These are phyloP conservation scores for Magnaporthales sp. DNA, from an alignment of 2,329 filamentous ascomycete species.

Conservation along the genomic window DNA sequence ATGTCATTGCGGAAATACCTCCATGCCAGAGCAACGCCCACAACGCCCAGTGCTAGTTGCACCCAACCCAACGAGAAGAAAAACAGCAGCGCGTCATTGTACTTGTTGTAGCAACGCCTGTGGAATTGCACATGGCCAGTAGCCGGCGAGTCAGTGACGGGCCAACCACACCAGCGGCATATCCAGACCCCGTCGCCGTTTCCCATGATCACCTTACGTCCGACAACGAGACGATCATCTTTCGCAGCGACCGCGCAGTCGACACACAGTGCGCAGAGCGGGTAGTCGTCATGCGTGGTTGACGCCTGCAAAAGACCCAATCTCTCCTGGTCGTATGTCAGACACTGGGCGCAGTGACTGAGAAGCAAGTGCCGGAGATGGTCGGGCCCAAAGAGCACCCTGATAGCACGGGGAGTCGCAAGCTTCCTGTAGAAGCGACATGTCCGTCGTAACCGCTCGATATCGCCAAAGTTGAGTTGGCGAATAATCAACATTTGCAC, in stretches of 20 bases:
- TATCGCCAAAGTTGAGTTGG: slow-evolving; percentile 31
- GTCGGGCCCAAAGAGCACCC: slow-evolving; percentile 24
- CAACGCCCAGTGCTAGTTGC: slow-evolving; percentile 25
- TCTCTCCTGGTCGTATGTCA: slow-evolving; percentile 23
- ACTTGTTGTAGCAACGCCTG: slow-evolving; percentile 26
- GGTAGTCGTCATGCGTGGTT: slow-evolving; percentile 21
- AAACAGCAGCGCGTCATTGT: slow-evolving; percentile 24
- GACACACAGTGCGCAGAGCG: slow-evolving; percentile 30
- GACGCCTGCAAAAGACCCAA: slow-evolving; percentile 23
- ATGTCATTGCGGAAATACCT: slow-evolving; percentile 22
- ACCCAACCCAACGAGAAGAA: slow-evolving; percentile 29
- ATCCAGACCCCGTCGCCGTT: slow-evolving; percentile 25
- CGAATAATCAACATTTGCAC: slow-evolving; percentile 31
- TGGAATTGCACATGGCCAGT: slow-evolving; percentile 31
- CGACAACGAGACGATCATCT: slow-evolving; percentile 27
- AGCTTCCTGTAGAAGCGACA: slow-evolving; percentile 26
- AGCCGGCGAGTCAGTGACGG: slow-evolving; percentile 20
- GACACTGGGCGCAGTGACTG: slow-evolving; percentile 31
- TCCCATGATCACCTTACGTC: slow-evolving; percentile 26
- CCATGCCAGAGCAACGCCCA: slow-evolving; percentile 28
- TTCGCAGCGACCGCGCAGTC: slow-evolving; percentile 24
- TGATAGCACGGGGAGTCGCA: slow-evolving; percentile 25
- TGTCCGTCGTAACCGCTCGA: slow-evolving; percentile 31
- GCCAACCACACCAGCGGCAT: slow-evolving; percentile 36
- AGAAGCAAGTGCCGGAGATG: slow-evolving; percentile 20